Percentiles rank a stretch among this genome's conserved stretches.
Conservation (phyloP, 2,329 filamentous ascomycete species). For the Penicillium thymicola region DNA sequence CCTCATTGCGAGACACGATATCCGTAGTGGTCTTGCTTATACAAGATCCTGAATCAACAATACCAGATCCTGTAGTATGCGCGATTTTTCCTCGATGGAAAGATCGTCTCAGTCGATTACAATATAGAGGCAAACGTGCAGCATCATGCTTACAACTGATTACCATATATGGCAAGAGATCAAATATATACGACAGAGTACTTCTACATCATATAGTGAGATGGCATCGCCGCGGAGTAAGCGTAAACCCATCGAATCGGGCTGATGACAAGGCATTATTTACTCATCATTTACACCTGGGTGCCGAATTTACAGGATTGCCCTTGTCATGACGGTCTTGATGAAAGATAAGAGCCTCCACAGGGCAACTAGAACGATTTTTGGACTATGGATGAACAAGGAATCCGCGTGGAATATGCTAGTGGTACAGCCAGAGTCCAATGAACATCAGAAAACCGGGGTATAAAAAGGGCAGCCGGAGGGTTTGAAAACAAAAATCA, state of each 20-base stretch:
- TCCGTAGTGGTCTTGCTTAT: background rate
- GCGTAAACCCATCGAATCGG: conserved; percentile 2
- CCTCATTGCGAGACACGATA: background rate
- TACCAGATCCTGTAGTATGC: conserved; percentile 3
- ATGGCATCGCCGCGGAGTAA: background rate
- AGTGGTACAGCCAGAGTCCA: conserved; percentile 30
- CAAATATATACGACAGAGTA: background rate
- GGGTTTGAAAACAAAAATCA: background rate
- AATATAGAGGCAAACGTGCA: background rate
- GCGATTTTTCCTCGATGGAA: conserved; percentile 6
- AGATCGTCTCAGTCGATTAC: background rate
- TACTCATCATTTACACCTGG: background rate
- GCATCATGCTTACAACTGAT: conserved; percentile 6
- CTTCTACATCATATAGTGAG: background rate
- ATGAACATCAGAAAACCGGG: conserved; percentile 29
- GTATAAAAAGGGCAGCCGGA: conserved; percentile 22
- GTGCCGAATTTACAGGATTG: background rate
- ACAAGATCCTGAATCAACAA: background rate
- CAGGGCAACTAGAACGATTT: conserved; percentile 14
- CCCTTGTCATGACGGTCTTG: background rate
- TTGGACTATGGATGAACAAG: conserved; percentile 15
- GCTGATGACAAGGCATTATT: conserved; percentile 1
- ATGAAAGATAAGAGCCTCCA: background rate
- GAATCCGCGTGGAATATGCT: conserved; percentile 19
- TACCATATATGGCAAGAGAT: background rate